Evolutionary conservation across 768 basidiomycete species (phyloP), one percentile per base, ranked within the genome.

Genomic region (Amanita subjunquillea): DNA sequence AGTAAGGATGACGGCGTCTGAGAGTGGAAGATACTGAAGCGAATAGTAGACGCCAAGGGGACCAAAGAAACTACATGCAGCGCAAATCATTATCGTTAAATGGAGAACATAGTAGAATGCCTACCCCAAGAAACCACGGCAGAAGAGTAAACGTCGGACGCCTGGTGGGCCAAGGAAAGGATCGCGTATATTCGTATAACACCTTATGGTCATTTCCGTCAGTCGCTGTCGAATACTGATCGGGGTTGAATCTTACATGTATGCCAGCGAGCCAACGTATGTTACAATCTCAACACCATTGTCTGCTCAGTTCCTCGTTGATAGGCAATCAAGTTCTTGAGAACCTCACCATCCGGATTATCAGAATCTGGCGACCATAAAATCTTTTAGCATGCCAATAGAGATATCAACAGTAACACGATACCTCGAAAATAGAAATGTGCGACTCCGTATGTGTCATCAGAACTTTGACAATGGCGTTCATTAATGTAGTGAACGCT

Each of bases 1-100:
- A 0, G 82, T 82, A 41, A 95, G 68, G 3, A 87, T 83, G 0
- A 81, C 83, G 0, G 87, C 79, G 61, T 93, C 91, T 1, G 85
- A 83, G 0, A 93, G 71, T 0, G 86, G 83, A 4, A 92, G 74
- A 64, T 84, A 87, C 63, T 81, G 73, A 8, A 91, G 67, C 1
- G 86, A 80, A 59, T 79, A 85, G 62, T 85, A 87, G n/a, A 79
- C 68, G 13, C 82, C 80, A 50, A 79, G 79, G 6, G 89, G 65
- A 3, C 83, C 84, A 48, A 88, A 75, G 62, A 89, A 93, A 3
- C 85, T 88, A 23, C 30, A 43, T 32, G 1, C 30, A 15, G 17
- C 5, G 20, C n/a, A 30, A 20, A 22, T 25, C 42, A 3, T 49
- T 36, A 23, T 15, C 10, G 5, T 22, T 9, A n/a, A 32, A 48